Conservation (phyloP, 2,329 filamentous ascomycete species). For the Ilyonectria sp. region DNA sequence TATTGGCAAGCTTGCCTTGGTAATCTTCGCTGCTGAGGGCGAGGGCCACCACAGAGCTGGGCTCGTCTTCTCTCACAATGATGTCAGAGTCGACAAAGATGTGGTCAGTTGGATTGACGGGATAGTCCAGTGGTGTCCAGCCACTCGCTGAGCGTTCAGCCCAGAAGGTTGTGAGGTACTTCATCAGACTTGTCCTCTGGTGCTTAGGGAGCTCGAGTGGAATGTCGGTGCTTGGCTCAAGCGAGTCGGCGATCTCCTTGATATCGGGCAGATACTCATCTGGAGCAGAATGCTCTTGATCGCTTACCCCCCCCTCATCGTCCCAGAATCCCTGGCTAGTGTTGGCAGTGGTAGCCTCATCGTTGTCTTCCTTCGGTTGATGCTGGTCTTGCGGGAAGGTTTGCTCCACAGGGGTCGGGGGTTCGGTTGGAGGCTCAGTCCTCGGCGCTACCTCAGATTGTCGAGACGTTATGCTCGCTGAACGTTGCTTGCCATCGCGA, state of each 20-base stretch:
- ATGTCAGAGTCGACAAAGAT: constrained; percentile 98
- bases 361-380: constrained; percentile 47
- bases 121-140: constrained; percentile 94
- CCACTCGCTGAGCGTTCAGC: constrained; percentile 96
- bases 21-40: constrained; percentile 92
- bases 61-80: constrained; percentile 97
- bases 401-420: constrained; percentile 45
- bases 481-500: constrained; percentile 51
- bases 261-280: constrained; percentile 78
- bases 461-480: constrained; percentile 43
- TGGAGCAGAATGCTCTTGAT: constrained; percentile 78
- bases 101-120: constrained; percentile 88
- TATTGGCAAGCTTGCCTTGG: constrained; percentile 80
- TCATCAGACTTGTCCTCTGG: constrained; percentile 93
- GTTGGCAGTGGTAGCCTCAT: constrained; percentile 48
- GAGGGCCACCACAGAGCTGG: constrained; percentile 95
- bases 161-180: constrained; percentile 98
- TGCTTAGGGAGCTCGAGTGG: constrained; percentile 88
- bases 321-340: constrained; percentile 74
- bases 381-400: constrained; percentile 43
- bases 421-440: constrained; percentile 37
- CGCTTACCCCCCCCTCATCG: constrained; percentile 78
- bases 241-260: constrained; percentile 73
- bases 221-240: constrained; percentile 73
- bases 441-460: constrained; percentile 47